These are phyloP conservation scores for Mortierella sp. DNA, from an alignment of 371 early-diverging fungal species.

Conservation along the genomic window DNA sequence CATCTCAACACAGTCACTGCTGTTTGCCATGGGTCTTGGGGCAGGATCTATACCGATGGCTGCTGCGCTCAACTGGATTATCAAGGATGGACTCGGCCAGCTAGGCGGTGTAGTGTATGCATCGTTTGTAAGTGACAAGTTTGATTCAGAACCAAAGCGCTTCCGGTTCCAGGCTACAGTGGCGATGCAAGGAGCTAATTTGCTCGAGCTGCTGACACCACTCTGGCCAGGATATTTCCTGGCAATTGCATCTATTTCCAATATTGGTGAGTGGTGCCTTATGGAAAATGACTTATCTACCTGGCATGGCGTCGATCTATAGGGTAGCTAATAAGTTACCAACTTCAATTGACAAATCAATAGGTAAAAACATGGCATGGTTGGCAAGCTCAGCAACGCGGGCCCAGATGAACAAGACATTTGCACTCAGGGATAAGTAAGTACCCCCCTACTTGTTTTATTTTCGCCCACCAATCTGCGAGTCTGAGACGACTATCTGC, in stretches of 20 bases:
- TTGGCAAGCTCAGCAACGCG: slow-evolving; percentile 79
- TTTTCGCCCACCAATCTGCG: neutral
- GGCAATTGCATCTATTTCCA: slow-evolving; percentile 77
- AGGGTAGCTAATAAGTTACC: too few species aligned
- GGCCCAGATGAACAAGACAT: slow-evolving; percentile 80
- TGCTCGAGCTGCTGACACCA: slow-evolving; percentile 80
- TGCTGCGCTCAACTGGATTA: slow-evolving; percentile 87
- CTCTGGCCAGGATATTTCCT: slow-evolving; percentile 77
- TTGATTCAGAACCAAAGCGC: slow-evolving; percentile 83
- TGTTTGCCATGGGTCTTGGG: slow-evolving; percentile 81
- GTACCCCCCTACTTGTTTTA: neutral
- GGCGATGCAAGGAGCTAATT: slow-evolving; percentile 74
- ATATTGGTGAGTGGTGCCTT: slow-evolving; percentile 65
- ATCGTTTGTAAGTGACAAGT: slow-evolving; percentile 69
- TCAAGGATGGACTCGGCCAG: slow-evolving; percentile 89
- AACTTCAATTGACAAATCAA: neutral
- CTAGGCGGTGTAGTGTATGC: slow-evolving; percentile 88
- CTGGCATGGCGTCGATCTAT: too few species aligned
- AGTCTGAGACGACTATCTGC: neutral
- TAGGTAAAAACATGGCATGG: slow-evolving; percentile 86
- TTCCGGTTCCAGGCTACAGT: slow-evolving; percentile 75
- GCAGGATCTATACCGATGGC: slow-evolving; percentile 76
- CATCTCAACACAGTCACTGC: slow-evolving; percentile 79
- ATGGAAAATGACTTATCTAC: neutral
- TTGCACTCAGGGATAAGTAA: slow-evolving; percentile 75